Evolutionary conservation across 2,329 filamentous ascomycete genomes (phyloP).

Genomic region (Aspergillus fumigatus): DNA sequence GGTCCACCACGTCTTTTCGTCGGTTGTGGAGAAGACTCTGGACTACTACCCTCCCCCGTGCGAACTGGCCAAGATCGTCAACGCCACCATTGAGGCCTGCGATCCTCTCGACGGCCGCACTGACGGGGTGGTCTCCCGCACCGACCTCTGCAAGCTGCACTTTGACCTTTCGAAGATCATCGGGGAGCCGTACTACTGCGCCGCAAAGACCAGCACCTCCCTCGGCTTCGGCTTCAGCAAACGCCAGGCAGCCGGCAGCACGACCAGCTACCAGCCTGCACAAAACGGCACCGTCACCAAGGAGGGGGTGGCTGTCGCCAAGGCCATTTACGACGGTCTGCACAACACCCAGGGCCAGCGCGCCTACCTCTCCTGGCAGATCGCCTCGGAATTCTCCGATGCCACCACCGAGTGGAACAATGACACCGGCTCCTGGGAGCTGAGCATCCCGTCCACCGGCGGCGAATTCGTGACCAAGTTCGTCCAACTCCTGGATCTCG

Average conservation of each 20-base stretch:
- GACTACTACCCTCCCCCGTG: slow-evolving; percentile 42
- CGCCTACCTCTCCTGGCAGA: slow-evolving; percentile 37
- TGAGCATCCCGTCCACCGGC: slow-evolving; percentile 30
- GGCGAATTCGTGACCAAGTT: slow-evolving; percentile 36
- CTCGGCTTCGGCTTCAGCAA: slow-evolving; percentile 28
- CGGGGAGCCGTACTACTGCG: slow-evolving; percentile 46
- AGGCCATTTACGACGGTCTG: slow-evolving; percentile 37
- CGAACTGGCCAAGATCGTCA: slow-evolving; percentile 37
- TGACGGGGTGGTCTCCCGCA: slow-evolving; percentile 51
- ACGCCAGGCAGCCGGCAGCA: slow-evolving; percentile 15
- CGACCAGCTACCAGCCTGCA: slow-evolving; percentile 19
- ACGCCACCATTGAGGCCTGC: slow-evolving; percentile 52
- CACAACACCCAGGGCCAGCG: slow-evolving; percentile 37
- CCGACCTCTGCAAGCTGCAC: slow-evolving; percentile 45
- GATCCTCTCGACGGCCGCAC: slow-evolving; percentile 52
- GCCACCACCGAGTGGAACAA: slow-evolving; percentile 22
- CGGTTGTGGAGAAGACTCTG: slow-evolving; percentile 36
- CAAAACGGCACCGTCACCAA: slow-evolving; percentile 29
- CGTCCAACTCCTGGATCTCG: slow-evolving; percentile 24
- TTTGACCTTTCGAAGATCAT: slow-evolving; percentile 46
- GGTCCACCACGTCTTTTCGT: slow-evolving; percentile 38
- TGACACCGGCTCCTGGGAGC: slow-evolving; percentile 24
- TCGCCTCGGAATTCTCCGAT: slow-evolving; percentile 23
- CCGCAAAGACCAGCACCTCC: slow-evolving; percentile 25
- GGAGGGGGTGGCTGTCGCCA: slow-evolving; percentile 29